Percentiles rank a stretch among this genome's conserved stretches.
These are phyloP conservation scores for Prillingera fragicola DNA, from an alignment of 1,284 basidiomycete genomes.

Conservation along the genomic window DNA sequence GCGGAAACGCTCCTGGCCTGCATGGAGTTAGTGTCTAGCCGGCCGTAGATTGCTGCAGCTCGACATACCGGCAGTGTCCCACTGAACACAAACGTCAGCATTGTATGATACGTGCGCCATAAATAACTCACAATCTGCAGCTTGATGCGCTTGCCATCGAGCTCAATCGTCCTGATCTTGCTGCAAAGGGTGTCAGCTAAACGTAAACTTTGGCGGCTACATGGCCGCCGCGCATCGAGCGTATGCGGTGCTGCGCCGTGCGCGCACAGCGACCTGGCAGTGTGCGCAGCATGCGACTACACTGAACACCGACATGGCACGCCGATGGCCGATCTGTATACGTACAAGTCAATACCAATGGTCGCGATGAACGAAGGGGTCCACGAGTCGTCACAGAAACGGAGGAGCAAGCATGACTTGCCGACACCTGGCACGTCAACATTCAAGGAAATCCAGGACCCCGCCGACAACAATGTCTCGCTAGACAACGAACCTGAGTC, in stretches of 20 bases:
- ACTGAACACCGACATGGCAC: no score
- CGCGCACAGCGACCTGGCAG: no score
- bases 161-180: constrained; percentile 91
- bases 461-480: constrained; percentile 1
- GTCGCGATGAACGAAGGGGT: constrained; percentile 99
- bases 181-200: constrained; percentile 20
- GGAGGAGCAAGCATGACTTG: constrained; percentile 94
- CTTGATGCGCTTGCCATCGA: constrained; percentile 99
- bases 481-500: constrained; percentile 69
- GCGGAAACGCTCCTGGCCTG: constrained; percentile 92
- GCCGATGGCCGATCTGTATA: no score
- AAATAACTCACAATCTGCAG: constrained; percentile 95
- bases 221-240: no score
- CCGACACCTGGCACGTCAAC: constrained; percentile 66
- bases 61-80: constrained; percentile 78
- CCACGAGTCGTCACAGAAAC: constrained; percentile 99
- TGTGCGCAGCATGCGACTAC: no score
- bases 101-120: not conserved
- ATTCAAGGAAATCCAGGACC: not conserved
- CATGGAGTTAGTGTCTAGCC: not conserved
- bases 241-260: no score
- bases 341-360: constrained; percentile 60
- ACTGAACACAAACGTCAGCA: constrained; percentile 54
- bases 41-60: not conserved
- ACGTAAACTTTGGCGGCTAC: no score